Evolutionary conservation across 177 flowering plant species (phyloP).

Genomic region (Telopea speciosissima): DNA sequence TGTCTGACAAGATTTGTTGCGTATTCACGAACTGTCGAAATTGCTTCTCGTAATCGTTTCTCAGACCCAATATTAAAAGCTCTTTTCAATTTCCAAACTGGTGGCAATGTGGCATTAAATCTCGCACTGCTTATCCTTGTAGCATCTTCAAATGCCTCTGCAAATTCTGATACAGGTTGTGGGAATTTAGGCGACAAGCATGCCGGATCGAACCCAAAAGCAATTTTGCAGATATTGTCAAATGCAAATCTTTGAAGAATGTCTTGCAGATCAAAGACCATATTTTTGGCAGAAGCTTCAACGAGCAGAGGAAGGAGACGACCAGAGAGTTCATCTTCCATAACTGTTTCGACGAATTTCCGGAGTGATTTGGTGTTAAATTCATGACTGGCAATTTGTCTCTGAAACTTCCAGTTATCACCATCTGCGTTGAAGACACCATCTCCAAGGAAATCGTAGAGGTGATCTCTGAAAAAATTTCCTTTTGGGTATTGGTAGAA

Average conservation of each 20-base stretch:
- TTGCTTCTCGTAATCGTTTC: background rate
- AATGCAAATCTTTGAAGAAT: conserved; percentile 10
- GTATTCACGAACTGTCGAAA: conserved; percentile 1
- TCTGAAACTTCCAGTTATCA: conserved; percentile 7
- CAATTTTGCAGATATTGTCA: conserved; percentile 10
- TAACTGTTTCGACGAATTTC: conserved; percentile 2
- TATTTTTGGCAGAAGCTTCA: background rate
- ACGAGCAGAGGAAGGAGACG: conserved; percentile 3
- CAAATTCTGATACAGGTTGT: background rate
- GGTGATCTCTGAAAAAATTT: background rate
- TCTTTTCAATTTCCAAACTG: conserved; percentile 1
- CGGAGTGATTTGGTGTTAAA: conserved; percentile 11
- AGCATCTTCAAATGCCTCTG: conserved; percentile 8
- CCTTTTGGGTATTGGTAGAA: conserved; percentile 7
- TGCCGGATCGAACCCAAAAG: conserved; percentile 8
- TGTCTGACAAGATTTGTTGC: conserved; percentile 5
- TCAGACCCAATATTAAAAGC: conserved; percentile 5
- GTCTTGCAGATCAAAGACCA: conserved; percentile 5
- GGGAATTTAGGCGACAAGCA: conserved; percentile 7
- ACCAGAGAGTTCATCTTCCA: conserved; percentile 3
- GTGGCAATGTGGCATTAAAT: background rate
- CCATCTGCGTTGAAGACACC: conserved; percentile 2
- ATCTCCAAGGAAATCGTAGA: conserved; percentile 4
- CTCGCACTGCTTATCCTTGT: background rate
- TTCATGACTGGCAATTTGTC: conserved; percentile 9